Conservation (phyloP, 1,284 basidiomycete genomes). For the Mycena sp. region DNA sequence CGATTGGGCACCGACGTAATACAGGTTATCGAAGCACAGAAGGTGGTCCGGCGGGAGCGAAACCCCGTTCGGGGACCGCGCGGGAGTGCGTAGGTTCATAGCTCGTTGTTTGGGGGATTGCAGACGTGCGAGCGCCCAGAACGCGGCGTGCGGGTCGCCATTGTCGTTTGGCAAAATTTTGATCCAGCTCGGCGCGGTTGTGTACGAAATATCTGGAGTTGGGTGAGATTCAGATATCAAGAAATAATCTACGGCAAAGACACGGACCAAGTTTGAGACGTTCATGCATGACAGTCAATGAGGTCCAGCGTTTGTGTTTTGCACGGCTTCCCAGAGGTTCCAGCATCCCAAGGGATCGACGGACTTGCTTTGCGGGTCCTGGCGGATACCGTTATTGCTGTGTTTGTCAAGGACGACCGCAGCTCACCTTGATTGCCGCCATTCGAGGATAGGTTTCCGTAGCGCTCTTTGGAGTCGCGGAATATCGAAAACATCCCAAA, state of each 20-base stretch:
- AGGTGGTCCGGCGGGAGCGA: constrained; percentile 58
- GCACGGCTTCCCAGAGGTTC: constrained; percentile 52
- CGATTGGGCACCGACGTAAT: constrained; percentile 51
- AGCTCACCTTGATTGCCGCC: constrained; percentile 56
- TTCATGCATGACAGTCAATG: constrained; percentile 2
- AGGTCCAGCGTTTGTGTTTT: background rate
- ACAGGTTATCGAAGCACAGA: constrained; percentile 63
- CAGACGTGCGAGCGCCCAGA: constrained; percentile 57
- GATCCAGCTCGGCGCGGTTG: constrained; percentile 52
- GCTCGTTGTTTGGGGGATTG: constrained; percentile 53
- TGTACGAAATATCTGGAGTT: constrained; percentile 58
- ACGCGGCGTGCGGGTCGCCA: constrained; percentile 54
- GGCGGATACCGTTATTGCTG: background rate
- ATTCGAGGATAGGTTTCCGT: constrained; percentile 58
- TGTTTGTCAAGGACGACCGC: background rate
- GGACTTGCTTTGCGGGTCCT: constrained; percentile 43
- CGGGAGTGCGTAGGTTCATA: constrained; percentile 40
- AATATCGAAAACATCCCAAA: constrained; percentile 65
- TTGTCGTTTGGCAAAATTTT: constrained; percentile 39
- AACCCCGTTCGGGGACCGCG: constrained; percentile 42
- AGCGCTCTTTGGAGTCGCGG: constrained; percentile 34
- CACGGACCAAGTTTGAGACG: constrained; percentile 53
- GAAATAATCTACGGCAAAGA: constrained; percentile 35
- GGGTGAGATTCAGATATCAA: background rate
- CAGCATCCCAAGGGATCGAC: constrained; percentile 76